phyloP scores from a whole-genome alignment of 805 yeast species.

The Saccharomyces kudriavzevii region DNA sequence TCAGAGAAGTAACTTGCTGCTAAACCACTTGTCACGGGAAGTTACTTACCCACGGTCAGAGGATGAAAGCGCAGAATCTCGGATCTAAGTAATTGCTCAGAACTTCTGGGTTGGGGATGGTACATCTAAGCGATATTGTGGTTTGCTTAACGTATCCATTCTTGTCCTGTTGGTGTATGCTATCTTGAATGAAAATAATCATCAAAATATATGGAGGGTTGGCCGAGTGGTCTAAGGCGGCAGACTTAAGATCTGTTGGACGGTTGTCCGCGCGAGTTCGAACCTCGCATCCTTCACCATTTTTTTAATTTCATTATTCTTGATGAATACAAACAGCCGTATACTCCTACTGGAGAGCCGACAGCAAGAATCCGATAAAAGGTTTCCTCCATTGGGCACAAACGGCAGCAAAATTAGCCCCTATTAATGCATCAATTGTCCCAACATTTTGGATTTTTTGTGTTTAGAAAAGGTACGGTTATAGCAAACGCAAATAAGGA shows the following conservation, averaged over 20 bases:
- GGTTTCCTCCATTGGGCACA: too few species aligned
- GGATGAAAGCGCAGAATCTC: too few species aligned
- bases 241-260: slow-evolving; percentile 29
- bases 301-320: slow-evolving; percentile 7
- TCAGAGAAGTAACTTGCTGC: too few species aligned
- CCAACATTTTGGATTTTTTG: neutral
- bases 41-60: too few species aligned
- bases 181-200: too few species aligned
- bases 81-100: too few species aligned
- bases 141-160: too few species aligned
- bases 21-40: too few species aligned
- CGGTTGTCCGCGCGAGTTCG: slow-evolving; percentile 30
- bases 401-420: neutral
- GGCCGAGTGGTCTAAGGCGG: slow-evolving; percentile 31
- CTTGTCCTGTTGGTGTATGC: too few species aligned
- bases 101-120: too few species aligned
- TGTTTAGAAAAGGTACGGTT: neutral
- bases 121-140: too few species aligned
- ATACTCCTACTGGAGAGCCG: too few species aligned
- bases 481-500: neutral
- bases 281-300: slow-evolving; percentile 25
- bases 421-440: neutral
- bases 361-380: neutral
- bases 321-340: neutral
- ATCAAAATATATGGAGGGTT: slow-evolving; percentile 15